Evolutionary conservation across 257 asterid genomes (phyloP), one percentile per base, ranked within the genome.

Genomic region (Orobanche coerulescens): DNA sequence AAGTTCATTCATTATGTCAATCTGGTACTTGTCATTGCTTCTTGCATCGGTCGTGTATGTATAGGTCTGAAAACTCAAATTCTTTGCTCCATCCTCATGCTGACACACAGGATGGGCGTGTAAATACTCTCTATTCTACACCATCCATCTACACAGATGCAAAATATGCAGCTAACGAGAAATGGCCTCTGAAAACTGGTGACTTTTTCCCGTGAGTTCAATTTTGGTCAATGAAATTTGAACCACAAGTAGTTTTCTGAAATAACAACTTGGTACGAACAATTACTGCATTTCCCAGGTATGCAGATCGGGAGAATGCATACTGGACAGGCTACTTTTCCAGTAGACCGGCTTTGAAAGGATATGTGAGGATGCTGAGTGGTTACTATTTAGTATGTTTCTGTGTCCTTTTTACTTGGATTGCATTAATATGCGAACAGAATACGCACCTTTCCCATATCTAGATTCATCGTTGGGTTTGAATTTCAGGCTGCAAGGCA

Each of bases 301-400:
- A 86, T 40, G 95, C 95, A 12, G 95, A 86, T 60, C 75, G 57
- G 46, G 87, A 81, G 66, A 86, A 86, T 76, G 95, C 95, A 65
- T 86, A 86, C 69, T 86, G 95, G 95, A 86, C 95, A 5, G 95
- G 95, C 39, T 86, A 86, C 79, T 86, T 83, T 73, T 83, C 92
- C 70, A 86, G 95, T 66, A 77, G 95, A 73, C 95, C 95, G 70
- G 67, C 85, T 56, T 62, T 86, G 26, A 86, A 86, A 76, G 78
- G 92, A 75, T 86, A 83, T 44, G 87, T 86, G 64, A 79, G 95
- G 71, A 62, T 68, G 83, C 70, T 83, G 77, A 83, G 95, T 71
- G 88, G 84, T 70, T 86, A 83, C 58, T 74, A 73, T 57, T 65
- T 83, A 68, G 95, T 86, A 74, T 71, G 85, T 69, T 64, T 34